Percentiles rank a stretch among this genome's conserved stretches.
phyloP scores from a whole-genome alignment of 805 yeast species.

The Debaryomyces tyrocola region DNA sequence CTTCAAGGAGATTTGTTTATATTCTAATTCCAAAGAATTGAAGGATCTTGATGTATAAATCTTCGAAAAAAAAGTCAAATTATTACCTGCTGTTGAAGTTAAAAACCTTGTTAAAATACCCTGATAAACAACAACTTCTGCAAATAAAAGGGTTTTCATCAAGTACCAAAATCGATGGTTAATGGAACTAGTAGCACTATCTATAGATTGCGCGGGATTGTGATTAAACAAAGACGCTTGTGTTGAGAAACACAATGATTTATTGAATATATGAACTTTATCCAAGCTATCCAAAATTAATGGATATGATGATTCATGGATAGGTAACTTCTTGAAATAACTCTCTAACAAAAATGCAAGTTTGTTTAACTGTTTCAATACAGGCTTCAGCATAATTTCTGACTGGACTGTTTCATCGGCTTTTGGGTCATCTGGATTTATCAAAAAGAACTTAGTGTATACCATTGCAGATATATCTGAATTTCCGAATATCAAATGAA shows the following conservation, averaged over 20 bases:
- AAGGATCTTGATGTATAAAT: constrained; percentile 3
- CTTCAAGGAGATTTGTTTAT: constrained; percentile 24
- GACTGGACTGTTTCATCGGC: constrained; percentile 10
- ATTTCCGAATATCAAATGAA: constrained; percentile 20
- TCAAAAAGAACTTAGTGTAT: constrained; percentile 18
- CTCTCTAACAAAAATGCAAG: constrained; percentile 47
- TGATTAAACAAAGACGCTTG: constrained; percentile 15
- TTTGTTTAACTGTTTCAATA: constrained; percentile 48
- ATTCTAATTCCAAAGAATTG: constrained; percentile 20
- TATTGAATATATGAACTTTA: constrained; percentile 30
- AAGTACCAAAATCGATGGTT: constrained; percentile 35
- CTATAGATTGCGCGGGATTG: constrained; percentile 4
- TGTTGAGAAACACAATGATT: constrained; percentile 13
- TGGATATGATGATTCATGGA: constrained; percentile 12
- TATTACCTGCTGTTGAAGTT: constrained; percentile 6
- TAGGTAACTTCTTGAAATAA: constrained; percentile 19
- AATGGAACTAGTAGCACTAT: background rate
- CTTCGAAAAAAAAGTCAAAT: background rate
- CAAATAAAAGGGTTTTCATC: constrained; percentile 44
- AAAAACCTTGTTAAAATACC: constrained; percentile 44
- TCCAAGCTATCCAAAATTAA: constrained; percentile 18
- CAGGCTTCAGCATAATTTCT: constrained; percentile 35
- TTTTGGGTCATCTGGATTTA: constrained; percentile 9
- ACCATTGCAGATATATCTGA: constrained; percentile 5
- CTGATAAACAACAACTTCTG: constrained; percentile 51